These are phyloP conservation scores for Neopestalotiopsis sp. DNA, from an alignment of 2,329 filamentous ascomycete genomes.

Conservation along the genomic window DNA sequence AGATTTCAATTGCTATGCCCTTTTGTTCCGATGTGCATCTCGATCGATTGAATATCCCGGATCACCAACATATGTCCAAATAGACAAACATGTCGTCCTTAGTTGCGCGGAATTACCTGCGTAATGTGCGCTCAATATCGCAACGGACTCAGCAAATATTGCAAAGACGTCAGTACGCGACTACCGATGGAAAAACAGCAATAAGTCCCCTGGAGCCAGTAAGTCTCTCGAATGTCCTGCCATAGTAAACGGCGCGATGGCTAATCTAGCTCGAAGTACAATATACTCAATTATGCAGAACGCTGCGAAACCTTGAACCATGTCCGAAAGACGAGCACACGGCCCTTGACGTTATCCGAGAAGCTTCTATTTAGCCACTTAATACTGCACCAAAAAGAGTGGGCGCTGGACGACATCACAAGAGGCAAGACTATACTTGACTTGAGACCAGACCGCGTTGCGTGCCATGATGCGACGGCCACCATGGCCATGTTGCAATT, in stretches of 20 bases:
- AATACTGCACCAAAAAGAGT: neutral
- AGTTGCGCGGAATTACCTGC: neutral
- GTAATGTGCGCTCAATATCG: neutral
- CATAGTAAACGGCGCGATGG: neutral
- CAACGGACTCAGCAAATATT: neutral
- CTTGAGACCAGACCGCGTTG: slow-evolving; percentile 94
- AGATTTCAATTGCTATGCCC: neutral
- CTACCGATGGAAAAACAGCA: neutral
- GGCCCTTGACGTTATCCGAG: neutral
- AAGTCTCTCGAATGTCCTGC: neutral
- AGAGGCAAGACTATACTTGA: slow-evolving; percentile 95
- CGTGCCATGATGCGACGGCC: slow-evolving; percentile 98
- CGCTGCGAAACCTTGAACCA: neutral
- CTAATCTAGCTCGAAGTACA: neutral
- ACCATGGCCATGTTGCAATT: slow-evolving; percentile 99
- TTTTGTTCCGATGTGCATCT: neutral
- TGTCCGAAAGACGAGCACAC: neutral
- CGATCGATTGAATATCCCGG: neutral
- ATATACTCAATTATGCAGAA: neutral
- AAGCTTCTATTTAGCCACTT: neutral
- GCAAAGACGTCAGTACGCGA: neutral
- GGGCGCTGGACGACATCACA: slow-evolving; percentile 72
- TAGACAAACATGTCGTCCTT: neutral
- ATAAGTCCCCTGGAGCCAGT: neutral
- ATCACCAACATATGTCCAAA: neutral